Conservation (phyloP, 768 basidiomycete species). For the Lactifluus echinatus region DNA sequence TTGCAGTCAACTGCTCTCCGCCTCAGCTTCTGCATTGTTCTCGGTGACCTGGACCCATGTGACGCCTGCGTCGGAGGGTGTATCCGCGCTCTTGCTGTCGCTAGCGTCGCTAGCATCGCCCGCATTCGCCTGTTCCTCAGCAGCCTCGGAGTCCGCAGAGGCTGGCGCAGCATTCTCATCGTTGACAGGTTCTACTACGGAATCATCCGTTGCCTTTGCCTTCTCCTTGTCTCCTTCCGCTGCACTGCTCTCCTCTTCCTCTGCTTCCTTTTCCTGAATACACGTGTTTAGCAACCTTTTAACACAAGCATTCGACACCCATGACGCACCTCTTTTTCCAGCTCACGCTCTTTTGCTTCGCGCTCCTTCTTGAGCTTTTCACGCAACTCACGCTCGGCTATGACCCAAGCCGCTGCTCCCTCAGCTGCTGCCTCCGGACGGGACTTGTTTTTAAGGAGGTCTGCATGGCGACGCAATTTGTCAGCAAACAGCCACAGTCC, state of each 20-base stretch:
- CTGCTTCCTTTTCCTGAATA: slow-evolving; percentile 53
- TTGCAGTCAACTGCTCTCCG: slow-evolving; percentile 15
- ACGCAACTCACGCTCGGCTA: slow-evolving; percentile 63
- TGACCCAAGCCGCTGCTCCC: slow-evolving; percentile 63
- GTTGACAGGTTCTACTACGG: slow-evolving; percentile 19
- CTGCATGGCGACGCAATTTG: slow-evolving; percentile 29
- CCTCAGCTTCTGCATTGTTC: slow-evolving; percentile 1
- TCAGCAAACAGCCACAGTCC: slow-evolving; percentile 23
- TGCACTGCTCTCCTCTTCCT: slow-evolving; percentile 59
- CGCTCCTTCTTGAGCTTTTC: slow-evolving; percentile 68
- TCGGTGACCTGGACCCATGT: slow-evolving; percentile 15
- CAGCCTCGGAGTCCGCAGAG: slow-evolving; percentile 22
- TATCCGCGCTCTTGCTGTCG: slow-evolving; percentile 22
- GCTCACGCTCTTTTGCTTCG: slow-evolving; percentile 58
- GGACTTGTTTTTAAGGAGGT: slow-evolving; percentile 78
- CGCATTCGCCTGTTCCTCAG: slow-evolving; percentile 36
- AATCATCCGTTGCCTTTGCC: slow-evolving; percentile 19
- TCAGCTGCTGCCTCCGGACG: slow-evolving; percentile 68
- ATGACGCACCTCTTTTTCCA: slow-evolving; percentile 53
- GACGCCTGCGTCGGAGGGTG: slow-evolving; percentile 14
- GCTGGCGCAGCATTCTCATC: slow-evolving; percentile 21
- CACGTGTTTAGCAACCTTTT: slow-evolving; percentile 21
- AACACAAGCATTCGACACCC: slow-evolving; percentile 5
- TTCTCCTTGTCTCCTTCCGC: slow-evolving; percentile 36
- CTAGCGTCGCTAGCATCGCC: slow-evolving; percentile 22